phyloP scores from a whole-genome alignment of 805 yeast genomes.

The Pichia gijzeniarum region DNA sequence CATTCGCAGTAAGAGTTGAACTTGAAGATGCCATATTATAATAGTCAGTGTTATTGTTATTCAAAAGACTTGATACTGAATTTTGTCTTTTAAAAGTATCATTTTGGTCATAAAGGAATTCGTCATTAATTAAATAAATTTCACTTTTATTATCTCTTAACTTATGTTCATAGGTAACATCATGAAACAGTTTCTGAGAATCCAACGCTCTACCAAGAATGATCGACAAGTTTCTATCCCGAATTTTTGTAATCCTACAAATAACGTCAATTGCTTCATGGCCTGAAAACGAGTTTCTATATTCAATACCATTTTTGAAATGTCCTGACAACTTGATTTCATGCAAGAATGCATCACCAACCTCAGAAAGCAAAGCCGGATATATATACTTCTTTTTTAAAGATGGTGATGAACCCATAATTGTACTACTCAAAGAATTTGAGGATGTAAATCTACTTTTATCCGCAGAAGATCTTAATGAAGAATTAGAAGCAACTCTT shows the following conservation, averaged over 20 bases:
- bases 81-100: constrained; percentile 22
- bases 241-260: constrained; percentile 77
- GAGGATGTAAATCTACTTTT: constrained; percentile 24
- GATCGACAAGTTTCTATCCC: constrained; percentile 85
- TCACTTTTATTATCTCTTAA: constrained; percentile 83
- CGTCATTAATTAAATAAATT: constrained; percentile 75
- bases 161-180: constrained; percentile 91
- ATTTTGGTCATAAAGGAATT: constrained; percentile 28
- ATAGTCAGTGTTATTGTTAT: constrained; percentile 10
- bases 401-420: constrained; percentile 42
- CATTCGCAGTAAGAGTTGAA: constrained; percentile 3
- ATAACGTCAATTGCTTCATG: constrained; percentile 90
- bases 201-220: constrained; percentile 86
- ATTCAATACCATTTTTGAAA: constrained; percentile 84
- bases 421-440: constrained; percentile 30
- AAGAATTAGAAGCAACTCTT: constrained; percentile 31
- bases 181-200: constrained; percentile 91
- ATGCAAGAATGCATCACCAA: constrained; percentile 72
- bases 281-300: constrained; percentile 91
- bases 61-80: constrained; percentile 23
- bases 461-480: constrained; percentile 27
- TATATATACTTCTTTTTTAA: constrained; percentile 43
- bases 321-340: constrained; percentile 65
- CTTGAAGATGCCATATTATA: constrained; percentile 2
- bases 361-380: constrained; percentile 84